Conservation (phyloP, 2,329 filamentous ascomycete genomes). For the Aspergillus awamori region DNA sequence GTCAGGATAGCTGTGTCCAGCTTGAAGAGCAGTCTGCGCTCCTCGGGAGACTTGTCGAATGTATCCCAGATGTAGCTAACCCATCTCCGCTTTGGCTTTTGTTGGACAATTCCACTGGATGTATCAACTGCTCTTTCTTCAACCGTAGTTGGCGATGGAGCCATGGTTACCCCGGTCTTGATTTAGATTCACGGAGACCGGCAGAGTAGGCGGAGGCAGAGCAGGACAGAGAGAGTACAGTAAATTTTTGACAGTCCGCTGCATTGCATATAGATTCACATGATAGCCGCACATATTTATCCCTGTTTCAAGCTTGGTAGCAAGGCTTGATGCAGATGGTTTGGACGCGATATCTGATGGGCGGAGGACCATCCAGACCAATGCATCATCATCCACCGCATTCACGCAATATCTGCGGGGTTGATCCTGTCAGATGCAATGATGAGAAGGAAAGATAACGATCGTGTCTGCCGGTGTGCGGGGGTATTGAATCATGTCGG, state of each 20-base stretch:
- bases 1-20: slow-evolving; percentile 53
- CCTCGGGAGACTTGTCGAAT: slow-evolving; percentile 55
- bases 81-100: slow-evolving; percentile 46
- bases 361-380: not conserved
- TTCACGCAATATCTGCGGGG: not conserved
- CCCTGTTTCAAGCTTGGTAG: not conserved
- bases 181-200: not conserved
- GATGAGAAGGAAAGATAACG: not conserved
- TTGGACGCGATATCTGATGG: not conserved
- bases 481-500: not conserved
- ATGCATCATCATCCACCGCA: not conserved
- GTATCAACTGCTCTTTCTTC: slow-evolving; percentile 20
- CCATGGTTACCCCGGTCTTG: slow-evolving; percentile 20
- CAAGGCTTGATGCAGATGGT: not conserved
- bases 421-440: not conserved
- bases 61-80: slow-evolving; percentile 57
- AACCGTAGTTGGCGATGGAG: slow-evolving; percentile 10
- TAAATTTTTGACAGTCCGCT: not conserved
- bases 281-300: not conserved
- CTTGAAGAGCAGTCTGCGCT: slow-evolving; percentile 54
- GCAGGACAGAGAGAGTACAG: not conserved
- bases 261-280: not conserved
- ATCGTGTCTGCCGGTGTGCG: not conserved
- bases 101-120: slow-evolving; percentile 22
- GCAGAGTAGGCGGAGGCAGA: not conserved